Evolutionary conservation across 805 yeast genomes (phyloP).

Genomic region (Kodamaea kaohsiungensis): DNA sequence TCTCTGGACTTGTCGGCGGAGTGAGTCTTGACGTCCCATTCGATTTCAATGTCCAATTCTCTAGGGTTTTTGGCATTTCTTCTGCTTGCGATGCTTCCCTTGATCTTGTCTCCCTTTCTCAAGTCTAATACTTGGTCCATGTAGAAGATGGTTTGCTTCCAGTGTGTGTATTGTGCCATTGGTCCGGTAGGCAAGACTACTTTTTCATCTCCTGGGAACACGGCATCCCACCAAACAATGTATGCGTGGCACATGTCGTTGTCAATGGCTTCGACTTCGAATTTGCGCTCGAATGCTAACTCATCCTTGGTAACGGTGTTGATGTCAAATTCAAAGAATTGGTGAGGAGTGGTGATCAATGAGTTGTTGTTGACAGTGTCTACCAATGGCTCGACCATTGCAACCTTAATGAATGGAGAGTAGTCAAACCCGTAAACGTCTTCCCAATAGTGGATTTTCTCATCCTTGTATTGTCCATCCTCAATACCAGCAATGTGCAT

Average conservation of each 20-base stretch:
- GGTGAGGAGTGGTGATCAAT: slow-evolving; percentile 70
- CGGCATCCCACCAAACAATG: slow-evolving; percentile 93
- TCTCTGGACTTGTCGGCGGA: slow-evolving; percentile 52
- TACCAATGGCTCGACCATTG: slow-evolving; percentile 92
- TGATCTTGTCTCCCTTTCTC: slow-evolving; percentile 72
- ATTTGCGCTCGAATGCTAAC: slow-evolving; percentile 71
- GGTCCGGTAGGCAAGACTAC: slow-evolving; percentile 93
- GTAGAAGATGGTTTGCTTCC: slow-evolving; percentile 98
- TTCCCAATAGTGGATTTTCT: slow-evolving; percentile 92
- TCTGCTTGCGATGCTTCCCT: slow-evolving; percentile 69
- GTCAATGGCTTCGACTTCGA: slow-evolving; percentile 70
- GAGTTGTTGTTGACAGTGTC: slow-evolving; percentile 83
- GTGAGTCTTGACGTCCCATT: slow-evolving; percentile 51
- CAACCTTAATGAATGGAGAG: slow-evolving; percentile 82
- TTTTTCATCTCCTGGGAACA: slow-evolving; percentile 70
- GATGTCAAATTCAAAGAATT: slow-evolving; percentile 80
- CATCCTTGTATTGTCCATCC: slow-evolving; percentile 88
- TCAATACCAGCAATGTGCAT: slow-evolving; percentile 91
- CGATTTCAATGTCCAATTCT: slow-evolving; percentile 81
- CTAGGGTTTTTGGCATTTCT: slow-evolving; percentile 83
- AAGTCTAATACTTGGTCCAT: slow-evolving; percentile 76
- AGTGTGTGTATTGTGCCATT: slow-evolving; percentile 89
- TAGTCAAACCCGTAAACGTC: slow-evolving; percentile 97
- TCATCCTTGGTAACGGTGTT: slow-evolving; percentile 85
- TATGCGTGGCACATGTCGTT: slow-evolving; percentile 85